These are phyloP conservation scores for Backusella luteola DNA, from an alignment of 192 early-diverging fungal genomes.

Conservation along the genomic window DNA sequence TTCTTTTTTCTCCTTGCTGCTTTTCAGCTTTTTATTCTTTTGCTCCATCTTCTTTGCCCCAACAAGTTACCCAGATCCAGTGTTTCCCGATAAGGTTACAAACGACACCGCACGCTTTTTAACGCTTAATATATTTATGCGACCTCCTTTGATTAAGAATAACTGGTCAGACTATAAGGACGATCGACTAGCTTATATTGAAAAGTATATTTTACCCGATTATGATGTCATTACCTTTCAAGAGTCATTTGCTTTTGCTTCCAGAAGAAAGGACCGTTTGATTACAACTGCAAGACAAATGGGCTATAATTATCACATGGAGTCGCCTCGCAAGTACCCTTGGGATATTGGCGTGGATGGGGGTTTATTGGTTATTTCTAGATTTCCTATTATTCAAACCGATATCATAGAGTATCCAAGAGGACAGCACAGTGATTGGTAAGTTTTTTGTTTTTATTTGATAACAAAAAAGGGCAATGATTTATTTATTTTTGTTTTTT, in stretches of 20 bases:
- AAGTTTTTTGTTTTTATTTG: constrained; percentile 26
- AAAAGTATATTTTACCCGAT: constrained; percentile 61
- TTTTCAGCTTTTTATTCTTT: constrained; percentile 31
- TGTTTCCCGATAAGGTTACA: constrained; percentile 34
- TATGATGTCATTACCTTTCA: constrained; percentile 81
- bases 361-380: constrained; percentile 73
- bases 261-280: constrained; percentile 53
- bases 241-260: constrained; percentile 80
- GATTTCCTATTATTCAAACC: constrained; percentile 61
- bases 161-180: constrained; percentile 81
- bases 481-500: neutral
- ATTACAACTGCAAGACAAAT: constrained; percentile 57
- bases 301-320: constrained; percentile 67
- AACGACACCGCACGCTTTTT: constrained; percentile 46
- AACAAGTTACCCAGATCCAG: constrained; percentile 17
- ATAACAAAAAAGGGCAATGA: neutral
- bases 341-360: constrained; percentile 72
- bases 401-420: constrained; percentile 61
- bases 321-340: constrained; percentile 56
- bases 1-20: constrained; percentile 11
- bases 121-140: constrained; percentile 72
- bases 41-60: constrained; percentile 34
- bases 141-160: constrained; percentile 68
- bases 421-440: constrained; percentile 74
- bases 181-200: constrained; percentile 67